Evolutionary conservation across 768 basidiomycete species (phyloP), one percentile per base, ranked within the genome.

Genomic region (Suillus sp.): DNA sequence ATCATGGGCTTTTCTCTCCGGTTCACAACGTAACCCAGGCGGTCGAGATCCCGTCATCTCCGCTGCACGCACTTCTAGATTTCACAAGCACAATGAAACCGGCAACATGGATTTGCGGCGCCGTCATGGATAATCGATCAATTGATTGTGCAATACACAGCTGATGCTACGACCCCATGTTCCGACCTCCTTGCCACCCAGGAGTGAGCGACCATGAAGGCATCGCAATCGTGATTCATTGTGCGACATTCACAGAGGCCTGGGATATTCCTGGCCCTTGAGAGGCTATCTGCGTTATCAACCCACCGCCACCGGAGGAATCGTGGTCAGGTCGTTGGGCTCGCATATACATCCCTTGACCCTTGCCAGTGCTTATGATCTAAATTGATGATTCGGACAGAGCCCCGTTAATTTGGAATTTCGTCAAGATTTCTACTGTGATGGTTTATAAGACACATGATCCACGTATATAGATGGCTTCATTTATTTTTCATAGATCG

Each of bases 401-500:
- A 53, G 51, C 11, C 51, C 30, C 51, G 48, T 48, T 48, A 14
- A 48, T 48, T 48, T 48, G 25, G 48, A 48, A 48, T 27, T 22
- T 45, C n/a, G n/a, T n/a, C 43, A 45, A 45, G 43, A 47, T 48
- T 27, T 48, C 25, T 18, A 27, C 32, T 34, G 32, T 18, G 48
- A 50, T 30, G 16, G 27, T 50, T 8, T 30, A 51, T 30, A 27
- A 45, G n/a, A 22, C 9, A 30, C 16, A 18, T 20, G 30, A 53
- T 53, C 51, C 30, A 53, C 51, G 51, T 53, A 32, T 30, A 30
- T 53, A 53, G 51, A 32, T 53, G 30, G 18, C 20, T 53, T 53
- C 50, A 30, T 51, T 51, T 51, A 51, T 51, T 51, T 51, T 51
- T 30, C 51, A 51, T 32, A 53, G 51, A 53, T 53, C 51, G 11